Evolutionary conservation across 768 basidiomycete genomes (phyloP).

Genomic region (Suillus discolor): DNA sequence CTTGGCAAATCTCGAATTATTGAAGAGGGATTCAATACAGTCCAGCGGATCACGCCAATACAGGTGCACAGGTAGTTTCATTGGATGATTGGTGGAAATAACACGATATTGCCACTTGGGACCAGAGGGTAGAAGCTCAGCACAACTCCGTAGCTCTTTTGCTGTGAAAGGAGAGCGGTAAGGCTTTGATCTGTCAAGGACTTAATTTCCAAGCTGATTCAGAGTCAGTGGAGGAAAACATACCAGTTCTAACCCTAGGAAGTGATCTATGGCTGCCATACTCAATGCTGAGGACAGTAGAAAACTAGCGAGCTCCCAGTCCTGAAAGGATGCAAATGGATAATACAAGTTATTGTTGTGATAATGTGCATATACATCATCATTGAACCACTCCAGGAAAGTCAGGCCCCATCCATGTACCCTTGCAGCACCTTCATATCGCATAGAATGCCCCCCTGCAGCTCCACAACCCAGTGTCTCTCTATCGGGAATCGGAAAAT

Average conservation of each 20-base stretch:
- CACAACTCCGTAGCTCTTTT: no score
- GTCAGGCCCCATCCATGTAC: neutral
- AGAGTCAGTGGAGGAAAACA: constrained; percentile 7
- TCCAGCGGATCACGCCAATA: no score
- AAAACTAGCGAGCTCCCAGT: constrained; percentile 36
- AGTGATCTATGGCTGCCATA: constrained; percentile 30
- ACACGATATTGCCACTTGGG: no score
- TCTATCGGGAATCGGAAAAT: neutral
- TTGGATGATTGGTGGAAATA: no score
- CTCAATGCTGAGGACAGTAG: constrained; percentile 29
- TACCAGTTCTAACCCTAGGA: constrained; percentile 30
- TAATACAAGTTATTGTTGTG: constrained; percentile 24
- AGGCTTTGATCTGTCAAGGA: constrained; percentile 6
- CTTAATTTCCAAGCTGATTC: neutral
- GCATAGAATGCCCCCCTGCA: neutral
- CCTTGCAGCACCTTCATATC: neutral
- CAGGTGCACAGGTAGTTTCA: no score
- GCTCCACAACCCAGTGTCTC: neutral
- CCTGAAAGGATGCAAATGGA: constrained; percentile 31
- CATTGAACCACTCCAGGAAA: neutral
- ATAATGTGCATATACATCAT: neutral
- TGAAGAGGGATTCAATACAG: no score
- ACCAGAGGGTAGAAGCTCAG: no score
- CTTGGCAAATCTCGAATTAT: no score
- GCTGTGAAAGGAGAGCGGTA: no score